Conservation (phyloP, 345 rosid genomes). For the Citrus glauca region DNA sequence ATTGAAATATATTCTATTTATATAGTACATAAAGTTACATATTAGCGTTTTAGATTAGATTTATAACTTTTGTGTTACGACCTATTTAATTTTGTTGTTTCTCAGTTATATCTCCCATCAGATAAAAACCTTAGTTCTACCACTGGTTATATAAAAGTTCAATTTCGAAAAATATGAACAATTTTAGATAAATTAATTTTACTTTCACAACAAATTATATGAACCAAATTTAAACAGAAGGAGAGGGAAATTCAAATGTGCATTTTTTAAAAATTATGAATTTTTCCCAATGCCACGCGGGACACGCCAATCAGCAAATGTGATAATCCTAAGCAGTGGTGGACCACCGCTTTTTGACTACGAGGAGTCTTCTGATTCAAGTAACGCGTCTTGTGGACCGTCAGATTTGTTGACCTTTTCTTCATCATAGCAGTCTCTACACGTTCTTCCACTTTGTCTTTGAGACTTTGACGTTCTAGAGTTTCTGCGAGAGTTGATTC, state of each 20-base stretch:
- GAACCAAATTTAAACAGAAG: neutral
- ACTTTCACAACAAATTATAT: too few relatives aligned
- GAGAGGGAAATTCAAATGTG: neutral
- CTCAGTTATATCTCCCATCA: too few relatives aligned
- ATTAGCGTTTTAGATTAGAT: too few relatives aligned
- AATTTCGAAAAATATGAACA: too few relatives aligned
- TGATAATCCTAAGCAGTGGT: neutral
- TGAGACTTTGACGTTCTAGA: neutral
- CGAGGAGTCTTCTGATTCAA: neutral
- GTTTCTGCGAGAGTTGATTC: neutral
- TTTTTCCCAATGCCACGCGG: neutral
- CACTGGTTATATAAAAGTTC: too few relatives aligned
- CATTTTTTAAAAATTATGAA: neutral
- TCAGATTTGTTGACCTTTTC: slow-evolving; percentile 1
- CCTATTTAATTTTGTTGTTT: too few relatives aligned
- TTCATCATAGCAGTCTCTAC: neutral
- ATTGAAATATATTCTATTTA: too few relatives aligned
- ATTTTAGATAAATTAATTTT: neutral
- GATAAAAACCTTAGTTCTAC: too few relatives aligned
- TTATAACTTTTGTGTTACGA: too few relatives aligned
- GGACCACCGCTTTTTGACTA: neutral
- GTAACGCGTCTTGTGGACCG: neutral
- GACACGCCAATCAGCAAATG: neutral
- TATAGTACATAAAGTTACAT: too few relatives aligned
- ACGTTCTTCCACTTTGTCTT: neutral